Conservation (phyloP, 2,329 filamentous ascomycete species). For the Cladosporium sp. region DNA sequence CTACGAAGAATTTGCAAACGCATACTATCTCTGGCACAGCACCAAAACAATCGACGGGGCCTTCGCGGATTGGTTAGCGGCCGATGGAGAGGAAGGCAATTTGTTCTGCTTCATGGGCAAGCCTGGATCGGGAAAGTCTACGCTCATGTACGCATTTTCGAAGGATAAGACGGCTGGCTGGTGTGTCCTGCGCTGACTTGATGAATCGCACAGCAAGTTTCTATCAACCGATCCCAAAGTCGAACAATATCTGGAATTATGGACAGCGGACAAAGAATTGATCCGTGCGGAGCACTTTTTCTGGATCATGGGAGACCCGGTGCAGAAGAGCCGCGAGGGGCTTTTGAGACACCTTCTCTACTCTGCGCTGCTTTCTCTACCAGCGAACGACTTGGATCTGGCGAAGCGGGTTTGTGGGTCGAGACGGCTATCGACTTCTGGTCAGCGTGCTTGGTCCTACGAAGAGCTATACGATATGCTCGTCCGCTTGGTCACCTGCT, state of each 20-base stretch:
- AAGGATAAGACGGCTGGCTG: too few relatives aligned
- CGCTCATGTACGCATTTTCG: conserved; percentile 17
- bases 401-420: too few relatives aligned
- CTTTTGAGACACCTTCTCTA: background rate
- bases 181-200: too few relatives aligned
- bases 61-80: background rate
- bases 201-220: too few relatives aligned
- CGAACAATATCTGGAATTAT: background rate
- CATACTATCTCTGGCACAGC: background rate
- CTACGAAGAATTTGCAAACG: background rate
- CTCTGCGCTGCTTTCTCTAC: background rate
- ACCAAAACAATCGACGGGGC: background rate
- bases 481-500: background rate
- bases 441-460: background rate
- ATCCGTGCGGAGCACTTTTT: background rate
- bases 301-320: background rate
- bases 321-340: background rate
- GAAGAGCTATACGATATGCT: background rate
- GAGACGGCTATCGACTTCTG: background rate
- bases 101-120: conserved; percentile 19
- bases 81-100: background rate
- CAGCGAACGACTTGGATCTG: too few relatives aligned
- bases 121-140: conserved; percentile 20
- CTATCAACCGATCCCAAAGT: too few relatives aligned
- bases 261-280: background rate